Conservation (phyloP, 495 filamentous ascomycete genomes). For the Aspergillus ostianus region DNA sequence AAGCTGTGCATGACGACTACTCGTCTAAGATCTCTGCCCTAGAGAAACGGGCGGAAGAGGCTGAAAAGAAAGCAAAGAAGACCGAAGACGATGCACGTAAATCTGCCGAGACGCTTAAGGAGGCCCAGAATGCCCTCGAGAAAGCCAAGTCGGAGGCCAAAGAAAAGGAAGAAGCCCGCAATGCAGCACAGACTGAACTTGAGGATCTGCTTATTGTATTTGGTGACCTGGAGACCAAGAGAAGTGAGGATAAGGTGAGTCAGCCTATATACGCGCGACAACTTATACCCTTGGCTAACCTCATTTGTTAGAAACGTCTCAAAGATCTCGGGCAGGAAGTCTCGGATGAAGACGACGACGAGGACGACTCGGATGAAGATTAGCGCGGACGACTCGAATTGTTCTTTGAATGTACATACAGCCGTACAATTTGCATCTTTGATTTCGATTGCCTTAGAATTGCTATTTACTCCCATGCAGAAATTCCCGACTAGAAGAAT, state of each 20-base stretch:
- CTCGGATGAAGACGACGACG: constrained; percentile 76
- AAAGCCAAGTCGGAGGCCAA: constrained; percentile 30
- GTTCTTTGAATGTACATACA: not conserved
- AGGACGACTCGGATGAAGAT: constrained; percentile 60
- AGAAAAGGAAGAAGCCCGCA: constrained; percentile 63
- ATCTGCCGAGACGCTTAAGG: constrained; percentile 24
- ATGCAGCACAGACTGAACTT: constrained; percentile 65
- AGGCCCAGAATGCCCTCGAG: constrained; percentile 22
- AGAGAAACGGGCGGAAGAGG: constrained; percentile 45
- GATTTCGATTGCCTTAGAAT: not conserved
- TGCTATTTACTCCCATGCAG: too few species aligned
- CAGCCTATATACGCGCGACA: not conserved
- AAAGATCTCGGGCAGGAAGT: constrained; percentile 70
- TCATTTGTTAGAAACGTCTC: constrained; percentile 59
- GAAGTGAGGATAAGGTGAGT: constrained; percentile 74
- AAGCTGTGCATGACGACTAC: constrained; percentile 56
- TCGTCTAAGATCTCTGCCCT: constrained; percentile 47
- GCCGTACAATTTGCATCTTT: not conserved
- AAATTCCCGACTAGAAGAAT: too few species aligned
- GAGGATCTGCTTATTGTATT: constrained; percentile 87
- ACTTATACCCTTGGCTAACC: constrained; percentile 17
- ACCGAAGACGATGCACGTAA: constrained; percentile 40
- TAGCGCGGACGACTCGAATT: constrained; percentile 22
- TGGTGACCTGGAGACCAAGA: constrained; percentile 85
- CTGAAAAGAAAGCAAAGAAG: constrained; percentile 17